Base-by-base conservation (phyloP, 768 basidiomycete genomes). In the Gymnopilus dilepis region DNA sequence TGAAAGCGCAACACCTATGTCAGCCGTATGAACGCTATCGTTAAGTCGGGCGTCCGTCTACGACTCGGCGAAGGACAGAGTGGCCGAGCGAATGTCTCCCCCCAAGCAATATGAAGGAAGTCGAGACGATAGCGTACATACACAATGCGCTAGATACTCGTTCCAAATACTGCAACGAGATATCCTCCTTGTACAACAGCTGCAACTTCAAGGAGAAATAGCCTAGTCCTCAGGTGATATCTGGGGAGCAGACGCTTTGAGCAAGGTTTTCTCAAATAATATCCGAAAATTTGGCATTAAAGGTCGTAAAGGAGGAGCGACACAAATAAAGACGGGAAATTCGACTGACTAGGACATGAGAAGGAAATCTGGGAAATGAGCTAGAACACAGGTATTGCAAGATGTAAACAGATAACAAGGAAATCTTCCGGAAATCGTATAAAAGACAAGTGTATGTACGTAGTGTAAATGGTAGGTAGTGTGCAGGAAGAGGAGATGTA, bases 231-330 rank as follows among this genome's bases (percentile, higher is more conserved):
- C 28, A 28, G 33, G 22, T 47, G n/a, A n/a, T 37, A 26, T 21
- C 21, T 24, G 2, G 19, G 21, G 43, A 9, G 2, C 19, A n/a
- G 15, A 12, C 6, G n/a, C 19, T 22, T 24, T n/a, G n/a, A 21
- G 22, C 13, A 30, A 50, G n/a, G 28, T 17, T 7, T n/a, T 4
- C 19, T 50, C 28, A 31, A 31, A 28, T 47, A 50, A 50, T n/a
- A 50, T 28, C 15, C 17, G 34, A 26, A 38, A 58, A 22, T 34
- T 22, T 48, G 63, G 67, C 71, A 63, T 72, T 53, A 72, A 47
- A 62, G 52, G 66, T 71, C 70, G 67, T 71, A 56, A 71, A 63
- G 55, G 48, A 56, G 41, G 17, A 22, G 41, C 31, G 28, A 43
- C 22, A 61, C 19, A 45, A 54, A 47, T 37, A 40, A 47, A 13